Evolutionary conservation across 495 filamentous ascomycete genomes (phyloP), one percentile per base, ranked within the genome.

Genomic region (Trichoderma gamsii): DNA sequence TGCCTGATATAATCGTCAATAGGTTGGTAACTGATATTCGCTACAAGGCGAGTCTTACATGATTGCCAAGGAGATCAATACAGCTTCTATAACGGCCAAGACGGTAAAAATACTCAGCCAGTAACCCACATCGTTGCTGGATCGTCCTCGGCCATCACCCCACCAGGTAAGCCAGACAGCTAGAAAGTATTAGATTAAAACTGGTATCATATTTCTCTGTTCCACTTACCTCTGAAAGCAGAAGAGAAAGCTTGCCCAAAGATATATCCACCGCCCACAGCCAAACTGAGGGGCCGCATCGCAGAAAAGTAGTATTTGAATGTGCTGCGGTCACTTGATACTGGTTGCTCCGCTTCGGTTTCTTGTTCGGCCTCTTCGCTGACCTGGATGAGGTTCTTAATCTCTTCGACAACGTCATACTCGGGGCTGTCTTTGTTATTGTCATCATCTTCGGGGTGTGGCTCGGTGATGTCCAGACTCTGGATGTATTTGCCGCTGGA

Each of bases 111-210:
- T 71, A 11, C 70, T 64, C 3, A 71, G 32, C 25, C 67, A 71
- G 25, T 66, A 69, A 16, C 63, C 70, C 0, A 64, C 65, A 21
- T 71, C 63, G 32, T 35, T 29, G 67, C 56, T 66, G 2, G 67
- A 12, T 15, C 41, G 63, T 41, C 63, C 63, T 23, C 63, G 63
- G 32, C 63, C 63, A 16, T 65, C 41, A 21, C 35, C 63, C 70
- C 70, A 71, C n/a, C 64, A 65, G 2, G 68, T 69, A 41, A 71
- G 59, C 70, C 70, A 71, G 18, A 71, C 46, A 2, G 63, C 72
- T 73, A 66, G 41, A 27, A 0, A 16, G 1, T 41, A 23, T 41
- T 65, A 65, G 41, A 25, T 3, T 11, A 3, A 18, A 65, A 21
- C 9, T 5, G 21, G 11, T 9, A 41, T 23, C 15, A 23, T 6